These are phyloP conservation scores for Wallacemonas collosoma DNA, from an alignment of 208 protist species.

Conservation along the genomic window DNA sequence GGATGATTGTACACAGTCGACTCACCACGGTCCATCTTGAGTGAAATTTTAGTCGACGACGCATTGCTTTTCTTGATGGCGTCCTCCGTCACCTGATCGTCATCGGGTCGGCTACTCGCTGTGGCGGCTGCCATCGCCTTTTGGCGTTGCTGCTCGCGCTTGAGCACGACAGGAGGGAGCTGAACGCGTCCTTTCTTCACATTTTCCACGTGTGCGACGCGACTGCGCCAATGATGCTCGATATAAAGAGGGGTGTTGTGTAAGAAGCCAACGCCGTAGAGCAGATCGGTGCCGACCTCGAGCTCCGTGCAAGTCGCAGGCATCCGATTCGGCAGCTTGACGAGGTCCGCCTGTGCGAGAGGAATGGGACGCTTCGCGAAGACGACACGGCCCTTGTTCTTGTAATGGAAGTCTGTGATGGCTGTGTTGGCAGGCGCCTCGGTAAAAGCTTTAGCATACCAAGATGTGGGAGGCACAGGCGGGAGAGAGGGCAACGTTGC, in stretches of 20 bases:
- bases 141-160: slow-evolving; percentile 19
- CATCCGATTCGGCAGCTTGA: slow-evolving; percentile 34
- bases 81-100: slow-evolving; percentile 2
- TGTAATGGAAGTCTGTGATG: slow-evolving; percentile 55
- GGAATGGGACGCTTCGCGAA: slow-evolving; percentile 60
- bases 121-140: slow-evolving; percentile 7
- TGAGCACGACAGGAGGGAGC: slow-evolving; percentile 26
- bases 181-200: slow-evolving; percentile 27
- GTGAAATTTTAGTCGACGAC: slow-evolving; percentile 8
- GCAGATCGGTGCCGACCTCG: slow-evolving; percentile 55
- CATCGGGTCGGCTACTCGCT: neutral
- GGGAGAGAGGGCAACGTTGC: slow-evolving; percentile 21
- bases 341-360: slow-evolving; percentile 37
- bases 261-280: slow-evolving; percentile 80
- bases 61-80: neutral
- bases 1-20: slow-evolving; percentile 58
- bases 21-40: slow-evolving; percentile 32
- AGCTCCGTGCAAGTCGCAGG: slow-evolving; percentile 35
- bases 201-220: slow-evolving; percentile 50
- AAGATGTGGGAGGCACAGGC: slow-evolving; percentile 50
- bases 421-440: slow-evolving; percentile 31
- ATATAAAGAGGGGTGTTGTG: slow-evolving; percentile 67
- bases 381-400: slow-evolving; percentile 53
- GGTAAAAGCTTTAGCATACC: slow-evolving; percentile 59
- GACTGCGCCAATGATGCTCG: slow-evolving; percentile 73